Evolutionary conservation across 257 asterid genomes (phyloP), one percentile per base, ranked within the genome.

Genomic region (Forsythia viridissima): DNA sequence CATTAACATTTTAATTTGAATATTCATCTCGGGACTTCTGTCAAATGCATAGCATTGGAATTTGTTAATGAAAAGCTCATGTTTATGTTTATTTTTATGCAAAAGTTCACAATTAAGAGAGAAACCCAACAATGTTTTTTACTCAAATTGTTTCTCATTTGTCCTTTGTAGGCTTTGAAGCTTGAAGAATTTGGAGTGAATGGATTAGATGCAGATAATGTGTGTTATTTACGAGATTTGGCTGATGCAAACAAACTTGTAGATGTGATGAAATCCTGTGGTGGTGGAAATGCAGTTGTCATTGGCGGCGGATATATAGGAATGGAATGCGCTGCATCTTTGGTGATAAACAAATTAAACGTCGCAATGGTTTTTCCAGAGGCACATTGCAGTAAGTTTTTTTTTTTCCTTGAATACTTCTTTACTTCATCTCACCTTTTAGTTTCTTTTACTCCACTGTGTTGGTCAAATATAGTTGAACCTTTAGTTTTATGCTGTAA

Each of bases 251-350:
- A 89, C 80, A 91, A 89, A 84, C 90, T 94, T 82, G 92, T 85
- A 41, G 78, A 80, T 69, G 93, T 88, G 71, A 92, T 91, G 88
- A 85, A 86, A 87, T 86, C 92, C 78, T 85, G 86, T 82, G 80
- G 84, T 80, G 93, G 97, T 81, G 94, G 94, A 79, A 83, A 88
- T 86, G 96, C 97, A 72, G 89, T 94, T 76, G 97, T 94, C 77
- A 87, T 94, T 63, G 98, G 97, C 5, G 98, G 97, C 24, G 97
- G 97, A 84, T 94, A 92, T 80, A 92, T 94, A 82, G 96, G 98
- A 86, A 92, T 94, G 98, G 97, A 94, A 77, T 92, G 97, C 70
- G 97, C 95, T 66, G 97, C 97, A 63, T 92, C 97, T 75, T 86
- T 94, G 87, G 97, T 87, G 84, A 91, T 92, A 75, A 91, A 90